Percentiles rank a stretch among this genome's conserved stretches.
Conservation (phyloP, 176 grass and related monocot species). For the Avena sativa region DNA sequence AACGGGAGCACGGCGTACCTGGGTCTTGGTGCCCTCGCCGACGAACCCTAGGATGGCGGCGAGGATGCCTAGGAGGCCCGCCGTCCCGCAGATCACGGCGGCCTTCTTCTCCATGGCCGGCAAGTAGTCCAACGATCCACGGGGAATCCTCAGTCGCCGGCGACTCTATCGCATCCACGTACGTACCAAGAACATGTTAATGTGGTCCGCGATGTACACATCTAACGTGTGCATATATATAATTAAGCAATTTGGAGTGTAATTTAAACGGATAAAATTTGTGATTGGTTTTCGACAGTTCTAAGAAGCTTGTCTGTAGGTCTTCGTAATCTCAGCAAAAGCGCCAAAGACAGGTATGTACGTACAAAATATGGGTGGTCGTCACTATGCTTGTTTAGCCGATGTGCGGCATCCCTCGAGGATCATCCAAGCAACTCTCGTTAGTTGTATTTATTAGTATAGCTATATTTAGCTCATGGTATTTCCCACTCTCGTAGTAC, state of each 20-base stretch:
- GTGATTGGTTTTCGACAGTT: neutral
- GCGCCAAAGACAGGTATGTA: neutral
- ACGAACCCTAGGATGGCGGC: slow-evolving; percentile 27
- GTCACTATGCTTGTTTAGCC: slow-evolving; percentile 5
- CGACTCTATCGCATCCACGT: neutral
- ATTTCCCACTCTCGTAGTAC: no score
- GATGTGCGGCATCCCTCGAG: no score
- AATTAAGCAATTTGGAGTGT: neutral
- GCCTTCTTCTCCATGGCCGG: slow-evolving; percentile 20
- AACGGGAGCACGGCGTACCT: neutral
- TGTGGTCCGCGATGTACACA: neutral
- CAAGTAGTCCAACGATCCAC: neutral
- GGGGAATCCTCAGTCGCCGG: neutral
- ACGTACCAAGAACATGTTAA: neutral
- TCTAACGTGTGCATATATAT: neutral
- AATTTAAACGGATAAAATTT: neutral
- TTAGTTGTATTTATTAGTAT: no score
- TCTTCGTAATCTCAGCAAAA: neutral
- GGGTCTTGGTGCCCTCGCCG: slow-evolving; percentile 22
- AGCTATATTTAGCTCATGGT: no score
- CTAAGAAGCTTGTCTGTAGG: neutral
- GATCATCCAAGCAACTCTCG: no score
- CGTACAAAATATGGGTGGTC: slow-evolving; percentile 19
- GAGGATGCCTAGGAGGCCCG: slow-evolving; percentile 17
- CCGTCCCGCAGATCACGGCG: slow-evolving; percentile 25